A percentile compares a stretch with the other conserved stretches of the same genome.
Conservation (phyloP, 352 stramenopile genomes). For the Phytophthora crassamura region DNA sequence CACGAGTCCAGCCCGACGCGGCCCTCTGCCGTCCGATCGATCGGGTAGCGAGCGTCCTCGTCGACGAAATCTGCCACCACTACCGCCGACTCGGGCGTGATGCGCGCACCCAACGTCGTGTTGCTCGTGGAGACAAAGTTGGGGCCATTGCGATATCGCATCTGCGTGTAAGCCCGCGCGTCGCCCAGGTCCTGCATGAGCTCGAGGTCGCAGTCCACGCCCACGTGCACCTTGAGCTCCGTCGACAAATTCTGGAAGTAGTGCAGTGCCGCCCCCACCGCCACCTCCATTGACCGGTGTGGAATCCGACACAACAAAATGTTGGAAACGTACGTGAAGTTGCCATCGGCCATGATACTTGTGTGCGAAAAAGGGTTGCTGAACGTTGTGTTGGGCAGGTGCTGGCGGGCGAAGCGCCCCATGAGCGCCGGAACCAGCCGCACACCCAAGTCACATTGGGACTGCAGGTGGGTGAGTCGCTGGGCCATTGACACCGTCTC, state of each 20-base stretch:
- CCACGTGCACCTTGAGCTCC: conserved; percentile 44
- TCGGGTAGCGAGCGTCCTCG: conserved; percentile 44
- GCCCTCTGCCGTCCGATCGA: conserved; percentile 33
- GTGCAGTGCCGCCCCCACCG: conserved; percentile 36
- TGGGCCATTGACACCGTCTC: conserved; percentile 17
- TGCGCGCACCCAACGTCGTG: conserved; percentile 43
- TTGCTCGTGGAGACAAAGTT: conserved; percentile 48
- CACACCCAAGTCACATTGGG: conserved; percentile 45
- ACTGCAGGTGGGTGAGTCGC: conserved; percentile 43
- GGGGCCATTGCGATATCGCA: conserved; percentile 52
- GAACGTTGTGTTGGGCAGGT: conserved; percentile 36
- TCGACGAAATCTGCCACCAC: conserved; percentile 61
- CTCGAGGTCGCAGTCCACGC: conserved; percentile 37
- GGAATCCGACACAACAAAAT: conserved; percentile 57
- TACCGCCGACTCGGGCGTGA: conserved; percentile 40
- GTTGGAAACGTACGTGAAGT: conserved; percentile 59
- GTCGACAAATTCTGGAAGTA: conserved; percentile 51
- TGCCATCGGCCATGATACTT: conserved; percentile 60
- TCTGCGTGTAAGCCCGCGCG: conserved; percentile 43
- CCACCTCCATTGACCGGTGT: conserved; percentile 40
- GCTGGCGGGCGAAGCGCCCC: conserved; percentile 43
- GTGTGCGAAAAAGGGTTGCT: conserved; percentile 61
- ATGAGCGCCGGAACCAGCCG: conserved; percentile 44
- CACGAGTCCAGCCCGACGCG: conserved; percentile 36
- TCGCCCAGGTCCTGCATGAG: conserved; percentile 42